Base-by-base conservation (phyloP, 306 rosid species). In the Biancaea sappan region DNA sequence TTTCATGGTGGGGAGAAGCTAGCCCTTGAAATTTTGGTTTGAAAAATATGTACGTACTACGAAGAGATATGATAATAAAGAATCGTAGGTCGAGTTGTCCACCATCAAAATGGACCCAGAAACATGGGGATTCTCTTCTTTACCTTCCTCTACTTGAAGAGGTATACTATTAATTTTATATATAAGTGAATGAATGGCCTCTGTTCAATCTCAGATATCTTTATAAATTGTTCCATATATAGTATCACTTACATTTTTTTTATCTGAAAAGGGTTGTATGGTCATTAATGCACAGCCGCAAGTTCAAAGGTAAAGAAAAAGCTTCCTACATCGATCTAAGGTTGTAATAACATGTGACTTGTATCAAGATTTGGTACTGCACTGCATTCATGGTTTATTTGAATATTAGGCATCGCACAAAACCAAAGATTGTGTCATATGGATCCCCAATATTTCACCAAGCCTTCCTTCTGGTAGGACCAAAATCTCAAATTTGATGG, bases 181-280 rank as follows among this genome's bases (percentile, higher is more conserved):
- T 6, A 6, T 2, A 71, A 66, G 77, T 66, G 77, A 66, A 79
- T 66, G 77, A 66, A 79, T 53, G 87, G 87, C 51, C 31, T 83
- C 60, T 66, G 52, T 83, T 83, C 53, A 51, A 32, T 75, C 71
- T 69, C 64, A 28, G 22, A 6, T 43, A 64, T 57, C 47, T 64
- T 48, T 52, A 58, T 56, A 62, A 29, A 47, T 29, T 26, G 54
- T 28, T 51, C 58, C 51, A 8, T 46, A 67, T 59, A 8, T 46
- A 67, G 21, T 75, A 72, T 41, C 37, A 62, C 48, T 66, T 76
- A 37, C 61, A 1, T 54, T 54, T 12, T 24, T 2, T 24, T 40
- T 54, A 25, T 54, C 2, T 31, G 2, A 34, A 78, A 74, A 43
- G 38, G 63, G 64, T 46, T 14, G 47, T 69, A 70, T 63, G 70